Percentiles rank a stretch among this genome's conserved stretches.
These are phyloP conservation scores for Saccharum officinarum DNA, from an alignment of 176 grass and related monocot genomes.

Conservation along the genomic window DNA sequence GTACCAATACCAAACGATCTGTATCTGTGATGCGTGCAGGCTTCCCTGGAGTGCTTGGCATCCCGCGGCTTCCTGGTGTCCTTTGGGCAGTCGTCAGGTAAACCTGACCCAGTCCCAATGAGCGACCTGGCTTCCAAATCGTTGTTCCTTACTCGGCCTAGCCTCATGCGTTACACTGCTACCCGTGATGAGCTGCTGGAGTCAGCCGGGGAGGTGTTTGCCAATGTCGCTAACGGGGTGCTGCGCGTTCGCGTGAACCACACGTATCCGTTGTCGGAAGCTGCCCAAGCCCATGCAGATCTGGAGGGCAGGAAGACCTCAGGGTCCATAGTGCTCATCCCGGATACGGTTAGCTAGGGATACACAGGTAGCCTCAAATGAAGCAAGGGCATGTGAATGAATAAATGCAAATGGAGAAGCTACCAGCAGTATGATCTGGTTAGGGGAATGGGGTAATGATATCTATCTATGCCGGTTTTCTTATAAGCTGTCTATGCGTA, in stretches of 20 bases:
- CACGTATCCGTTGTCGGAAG: constrained; percentile 58
- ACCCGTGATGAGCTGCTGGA: constrained; percentile 64
- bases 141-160: constrained; percentile 65
- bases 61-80: constrained; percentile 53
- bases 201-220: constrained; percentile 61
- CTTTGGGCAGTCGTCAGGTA: constrained; percentile 74
- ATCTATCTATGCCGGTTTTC: not conserved
- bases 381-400: not conserved
- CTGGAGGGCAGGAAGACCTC: constrained; percentile 64
- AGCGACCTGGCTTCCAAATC: constrained; percentile 62
- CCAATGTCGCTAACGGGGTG: constrained; percentile 50
- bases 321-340: constrained; percentile 69
- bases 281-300: constrained; percentile 53
- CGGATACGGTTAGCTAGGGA: constrained; percentile 33
- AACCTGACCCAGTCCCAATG: constrained; percentile 47
- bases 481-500: not conserved
- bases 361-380: not conserved
- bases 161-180: constrained; percentile 59
- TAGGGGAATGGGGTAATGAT: not conserved
- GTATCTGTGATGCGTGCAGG: constrained; percentile 35
- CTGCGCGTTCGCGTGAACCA: constrained; percentile 58
- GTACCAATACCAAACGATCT: not conserved
- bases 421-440: not conserved
- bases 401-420: constrained; percentile 8
- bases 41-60: constrained; percentile 58